Evolutionary conservation across 2,329 filamentous ascomycete genomes (phyloP).

Genomic region (Xenosphaeropsis pyriputrescens): DNA sequence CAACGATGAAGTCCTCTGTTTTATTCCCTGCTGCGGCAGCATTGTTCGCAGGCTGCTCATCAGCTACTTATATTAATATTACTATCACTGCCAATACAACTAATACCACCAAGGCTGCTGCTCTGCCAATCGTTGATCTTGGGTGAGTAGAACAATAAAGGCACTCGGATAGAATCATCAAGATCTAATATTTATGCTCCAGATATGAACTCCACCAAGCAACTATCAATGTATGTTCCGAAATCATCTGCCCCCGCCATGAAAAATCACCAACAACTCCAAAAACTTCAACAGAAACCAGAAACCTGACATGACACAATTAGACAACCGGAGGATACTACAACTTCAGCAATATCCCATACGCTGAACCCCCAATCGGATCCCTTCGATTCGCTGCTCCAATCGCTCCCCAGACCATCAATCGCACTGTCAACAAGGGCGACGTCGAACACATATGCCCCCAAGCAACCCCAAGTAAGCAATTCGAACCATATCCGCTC

Average conservation of each 20-base stretch:
- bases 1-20: too few species aligned
- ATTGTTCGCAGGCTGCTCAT: too few species aligned
- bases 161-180: too few species aligned
- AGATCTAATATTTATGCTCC: too few species aligned
- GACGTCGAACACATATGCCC: conserved; percentile 18
- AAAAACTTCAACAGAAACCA: not conserved
- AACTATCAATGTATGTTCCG: conserved; percentile 13
- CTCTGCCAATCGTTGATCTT: too few species aligned
- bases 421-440: conserved; percentile 19
- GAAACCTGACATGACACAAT: not conserved
- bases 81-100: too few species aligned
- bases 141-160: too few species aligned
- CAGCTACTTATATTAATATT: too few species aligned
- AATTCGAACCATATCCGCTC: not conserved
- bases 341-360: conserved; percentile 27
- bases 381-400: conserved; percentile 27
- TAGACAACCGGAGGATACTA: conserved; percentile 20
- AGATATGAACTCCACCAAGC: conserved; percentile 15
- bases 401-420: conserved; percentile 13
- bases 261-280: not conserved
- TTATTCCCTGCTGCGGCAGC: too few species aligned
- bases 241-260: not conserved
- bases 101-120: too few species aligned
- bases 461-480: conserved; percentile 15
- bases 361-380: conserved; percentile 26